These are phyloP conservation scores for Aureobasidium leucospermi DNA, from an alignment of 2,329 filamentous ascomycete species.

Conservation along the genomic window DNA sequence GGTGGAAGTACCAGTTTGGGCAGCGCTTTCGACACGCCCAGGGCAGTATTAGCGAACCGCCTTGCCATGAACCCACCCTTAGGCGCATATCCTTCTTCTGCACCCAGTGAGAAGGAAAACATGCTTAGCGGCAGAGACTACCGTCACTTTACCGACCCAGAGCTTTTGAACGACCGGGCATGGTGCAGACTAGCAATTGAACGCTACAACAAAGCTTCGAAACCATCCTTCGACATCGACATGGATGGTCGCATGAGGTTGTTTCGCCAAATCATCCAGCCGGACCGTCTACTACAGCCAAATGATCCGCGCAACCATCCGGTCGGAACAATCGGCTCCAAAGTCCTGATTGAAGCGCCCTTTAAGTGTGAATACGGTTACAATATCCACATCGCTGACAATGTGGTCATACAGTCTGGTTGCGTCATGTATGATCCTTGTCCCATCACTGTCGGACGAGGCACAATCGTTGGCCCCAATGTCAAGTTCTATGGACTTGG, in stretches of 20 bases:
- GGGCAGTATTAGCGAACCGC: background rate
- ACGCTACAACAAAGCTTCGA: conserved; percentile 78
- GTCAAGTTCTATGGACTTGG: conserved; percentile 81
- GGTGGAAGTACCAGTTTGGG: background rate
- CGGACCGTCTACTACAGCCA: conserved; percentile 35
- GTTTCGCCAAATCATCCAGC: conserved; percentile 65
- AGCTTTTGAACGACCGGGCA: conserved; percentile 76
- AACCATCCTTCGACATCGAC: conserved; percentile 61
- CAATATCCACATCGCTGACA: conserved; percentile 81
- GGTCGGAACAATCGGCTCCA: conserved; percentile 61
- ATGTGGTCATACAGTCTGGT: conserved; percentile 74
- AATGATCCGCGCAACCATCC: conserved; percentile 38
- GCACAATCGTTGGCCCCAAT: conserved; percentile 64
- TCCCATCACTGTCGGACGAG: conserved; percentile 71
- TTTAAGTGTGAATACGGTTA: conserved; percentile 95
- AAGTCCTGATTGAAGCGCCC: conserved; percentile 73
- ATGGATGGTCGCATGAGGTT: conserved; percentile 59
- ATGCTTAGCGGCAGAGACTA: conserved; percentile 80
- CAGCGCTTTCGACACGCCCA: conserved; percentile 4
- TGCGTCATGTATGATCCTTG: conserved; percentile 85
- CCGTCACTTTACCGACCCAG: conserved; percentile 63
- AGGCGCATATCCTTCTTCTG: conserved; percentile 5
- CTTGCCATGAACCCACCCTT: background rate
- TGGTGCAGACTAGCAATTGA: conserved; percentile 74
- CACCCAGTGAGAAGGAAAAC: conserved; percentile 67